Evolutionary conservation across 352 stramenopile species (phyloP).

Genomic region (Phytophthora parvispora): DNA sequence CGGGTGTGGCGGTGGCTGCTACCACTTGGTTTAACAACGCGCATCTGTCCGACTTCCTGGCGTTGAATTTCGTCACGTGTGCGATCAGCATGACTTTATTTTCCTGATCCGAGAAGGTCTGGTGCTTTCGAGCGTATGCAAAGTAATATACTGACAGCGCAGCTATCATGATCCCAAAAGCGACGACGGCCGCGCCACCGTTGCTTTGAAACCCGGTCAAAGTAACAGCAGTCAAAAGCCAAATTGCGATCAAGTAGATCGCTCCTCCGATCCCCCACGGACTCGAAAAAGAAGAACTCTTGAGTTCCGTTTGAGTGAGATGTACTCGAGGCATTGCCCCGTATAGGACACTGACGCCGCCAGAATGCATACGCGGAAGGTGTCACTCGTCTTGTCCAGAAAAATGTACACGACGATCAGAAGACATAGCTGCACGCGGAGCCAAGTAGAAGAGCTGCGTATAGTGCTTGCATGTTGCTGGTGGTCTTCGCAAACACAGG

Average conservation of each 20-base stretch:
- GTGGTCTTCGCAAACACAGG: conserved; percentile 27
- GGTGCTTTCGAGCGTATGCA: conserved; percentile 28
- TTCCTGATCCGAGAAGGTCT: conserved; percentile 46
- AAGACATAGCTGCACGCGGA: conserved; percentile 35
- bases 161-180: conserved; percentile 14
- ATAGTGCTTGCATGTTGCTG: conserved; percentile 5
- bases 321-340: conserved; percentile 42
- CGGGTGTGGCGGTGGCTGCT: conserved; percentile 4
- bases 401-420: conserved; percentile 36
- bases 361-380: conserved; percentile 38
- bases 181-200: conserved; percentile 16
- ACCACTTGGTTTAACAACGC: no score
- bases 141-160: conserved; percentile 36
- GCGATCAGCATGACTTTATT: conserved; percentile 42
- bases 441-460: conserved; percentile 21
- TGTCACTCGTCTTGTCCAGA: conserved; percentile 3
- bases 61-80: conserved; percentile 45
- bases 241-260: conserved; percentile 30
- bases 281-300: conserved; percentile 39
- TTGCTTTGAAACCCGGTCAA: conserved; percentile 31
- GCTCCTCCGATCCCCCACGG: conserved; percentile 39
- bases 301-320: conserved; percentile 42
- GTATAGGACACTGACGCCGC: conserved; percentile 41
- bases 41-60: no score
- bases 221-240: conserved; percentile 25